Evolutionary conservation across 108 stramenopile species (phyloP).

Genomic region (Hondaea fermentalgiana): DNA sequence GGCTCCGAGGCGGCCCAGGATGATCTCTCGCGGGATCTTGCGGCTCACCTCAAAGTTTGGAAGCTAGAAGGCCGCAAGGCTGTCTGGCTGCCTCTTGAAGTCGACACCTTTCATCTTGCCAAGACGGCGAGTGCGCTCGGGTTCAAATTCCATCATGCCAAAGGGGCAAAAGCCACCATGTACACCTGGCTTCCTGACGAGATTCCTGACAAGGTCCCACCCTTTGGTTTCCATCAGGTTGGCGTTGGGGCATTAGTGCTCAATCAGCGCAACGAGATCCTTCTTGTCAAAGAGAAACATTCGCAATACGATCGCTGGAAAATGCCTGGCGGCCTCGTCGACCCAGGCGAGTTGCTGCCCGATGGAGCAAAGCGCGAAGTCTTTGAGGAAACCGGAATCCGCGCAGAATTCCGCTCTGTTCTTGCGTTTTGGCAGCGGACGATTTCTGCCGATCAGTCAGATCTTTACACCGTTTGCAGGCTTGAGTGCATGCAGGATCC

Average conservation of each 20-base stretch:
- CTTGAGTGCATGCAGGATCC: neutral
- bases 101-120: neutral
- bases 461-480: neutral
- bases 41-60: neutral
- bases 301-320: constrained; percentile 51
- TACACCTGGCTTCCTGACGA: neutral
- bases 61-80: neutral
- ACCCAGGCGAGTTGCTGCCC: constrained; percentile 67
- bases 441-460: neutral
- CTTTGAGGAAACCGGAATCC: constrained; percentile 75
- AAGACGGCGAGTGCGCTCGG: neutral
- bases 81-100: neutral
- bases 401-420: constrained; percentile 49
- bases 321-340: constrained; percentile 68
- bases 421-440: constrained; percentile 63
- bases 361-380: constrained; percentile 70
- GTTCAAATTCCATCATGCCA: constrained; percentile 32
- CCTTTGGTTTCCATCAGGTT: neutral
- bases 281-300: constrained; percentile 14
- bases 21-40: neutral
- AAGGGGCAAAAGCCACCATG: constrained; percentile 7
- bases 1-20: neutral
- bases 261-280: neutral
- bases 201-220: constrained; percentile 17
- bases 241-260: constrained; percentile 19